Evolutionary conservation across 345 rosid genomes (phyloP).

Genomic region (Triadica sebifera): DNA sequence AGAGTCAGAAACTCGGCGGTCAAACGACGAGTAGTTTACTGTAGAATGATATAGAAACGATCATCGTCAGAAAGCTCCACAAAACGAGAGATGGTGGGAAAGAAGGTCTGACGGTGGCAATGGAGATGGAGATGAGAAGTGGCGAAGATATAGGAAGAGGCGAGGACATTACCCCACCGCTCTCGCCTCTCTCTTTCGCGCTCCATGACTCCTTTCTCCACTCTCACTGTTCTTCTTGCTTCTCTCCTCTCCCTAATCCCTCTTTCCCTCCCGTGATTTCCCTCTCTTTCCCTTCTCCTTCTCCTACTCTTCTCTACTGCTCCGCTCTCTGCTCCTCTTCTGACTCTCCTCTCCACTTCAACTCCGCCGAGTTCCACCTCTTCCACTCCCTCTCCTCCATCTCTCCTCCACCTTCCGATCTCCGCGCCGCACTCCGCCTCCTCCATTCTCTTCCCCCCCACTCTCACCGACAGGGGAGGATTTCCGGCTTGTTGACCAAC

Average conservation of each 20-base stretch:
- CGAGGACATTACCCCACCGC: constrained; percentile 48
- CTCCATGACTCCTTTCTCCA: constrained; percentile 52
- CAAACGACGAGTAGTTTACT: too few relatives aligned
- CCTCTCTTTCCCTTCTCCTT: neutral
- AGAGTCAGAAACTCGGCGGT: too few relatives aligned
- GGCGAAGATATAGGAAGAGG: constrained; percentile 41
- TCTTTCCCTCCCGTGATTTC: neutral
- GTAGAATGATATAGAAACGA: too few relatives aligned
- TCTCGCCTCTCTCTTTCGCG: constrained; percentile 51
- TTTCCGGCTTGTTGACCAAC: constrained; percentile 57
- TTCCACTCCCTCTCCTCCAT: constrained; percentile 14
- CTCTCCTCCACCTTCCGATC: constrained; percentile 30
- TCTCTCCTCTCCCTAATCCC: constrained; percentile 34
- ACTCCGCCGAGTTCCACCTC: constrained; percentile 25
- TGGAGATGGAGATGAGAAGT: constrained; percentile 48
- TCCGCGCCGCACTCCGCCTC: constrained; percentile 65
- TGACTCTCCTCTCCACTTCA: constrained; percentile 24
- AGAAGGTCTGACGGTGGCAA: too few relatives aligned
- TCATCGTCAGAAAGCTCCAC: too few relatives aligned
- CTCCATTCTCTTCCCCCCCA: constrained; percentile 32
- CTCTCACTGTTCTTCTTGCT: constrained; percentile 54
- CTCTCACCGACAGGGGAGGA: constrained; percentile 21
- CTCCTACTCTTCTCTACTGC: constrained; percentile 29
- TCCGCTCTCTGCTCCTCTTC: constrained; percentile 40
- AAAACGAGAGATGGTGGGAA: too few relatives aligned